Evolutionary conservation across 768 basidiomycete genomes (phyloP).

Genomic region (Tylopilus balloui): DNA sequence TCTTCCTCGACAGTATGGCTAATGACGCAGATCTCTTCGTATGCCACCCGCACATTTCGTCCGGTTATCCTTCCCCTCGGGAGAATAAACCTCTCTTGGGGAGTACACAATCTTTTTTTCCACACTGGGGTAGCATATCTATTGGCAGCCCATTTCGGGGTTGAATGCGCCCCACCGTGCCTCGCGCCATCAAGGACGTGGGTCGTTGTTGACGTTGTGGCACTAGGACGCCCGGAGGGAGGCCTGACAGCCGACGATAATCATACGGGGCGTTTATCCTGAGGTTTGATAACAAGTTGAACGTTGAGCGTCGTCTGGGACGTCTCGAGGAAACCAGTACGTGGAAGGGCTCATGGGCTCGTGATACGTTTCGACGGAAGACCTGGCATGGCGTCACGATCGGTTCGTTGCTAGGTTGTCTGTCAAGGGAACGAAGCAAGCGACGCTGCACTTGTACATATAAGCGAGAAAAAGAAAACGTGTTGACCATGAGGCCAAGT

Average conservation of each 20-base stretch:
- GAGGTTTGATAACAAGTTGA: neutral
- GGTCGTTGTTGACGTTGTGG: neutral
- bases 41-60: neutral
- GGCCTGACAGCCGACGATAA: neutral
- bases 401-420: too few species aligned
- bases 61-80: neutral
- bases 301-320: neutral
- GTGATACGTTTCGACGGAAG: too few species aligned
- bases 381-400: too few species aligned
- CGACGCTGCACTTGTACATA: too few species aligned
- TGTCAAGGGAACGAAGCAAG: too few species aligned
- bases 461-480: too few species aligned
- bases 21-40: neutral
- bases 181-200: neutral
- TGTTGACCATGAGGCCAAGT: too few species aligned
- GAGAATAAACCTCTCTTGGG: neutral
- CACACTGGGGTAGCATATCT: neutral
- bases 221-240: neutral
- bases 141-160: neutral
- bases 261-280: neutral
- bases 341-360: too few species aligned
- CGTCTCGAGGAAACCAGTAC: neutral
- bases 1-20: slow-evolving; percentile 1
- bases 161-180: neutral
- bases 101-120: neutral